A percentile compares a stretch with the other conserved stretches of the same genome.
Conservation (phyloP, 176 grass and related monocot genomes). For the Rhynchospora tenuis region DNA sequence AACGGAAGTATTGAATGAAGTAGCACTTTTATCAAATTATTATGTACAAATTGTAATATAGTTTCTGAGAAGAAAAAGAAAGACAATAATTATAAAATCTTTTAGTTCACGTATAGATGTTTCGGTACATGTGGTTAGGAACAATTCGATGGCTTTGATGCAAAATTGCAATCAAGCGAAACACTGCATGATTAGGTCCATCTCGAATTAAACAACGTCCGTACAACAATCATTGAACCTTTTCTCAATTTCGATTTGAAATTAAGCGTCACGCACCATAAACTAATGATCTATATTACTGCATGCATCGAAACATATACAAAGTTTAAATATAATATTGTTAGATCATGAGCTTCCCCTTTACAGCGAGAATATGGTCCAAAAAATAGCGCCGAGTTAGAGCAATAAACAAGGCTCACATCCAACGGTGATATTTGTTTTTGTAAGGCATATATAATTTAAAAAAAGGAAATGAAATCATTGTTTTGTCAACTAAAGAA, state of each 20-base stretch:
- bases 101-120: background rate
- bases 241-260: slow-evolving; percentile 6
- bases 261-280: background rate
- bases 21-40: too few relatives aligned
- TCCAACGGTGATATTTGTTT: background rate
- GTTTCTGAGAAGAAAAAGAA: background rate
- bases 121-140: background rate
- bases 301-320: background rate
- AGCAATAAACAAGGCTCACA: too few relatives aligned
- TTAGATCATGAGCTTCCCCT: background rate
- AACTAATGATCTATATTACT: background rate
- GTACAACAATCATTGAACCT: slow-evolving; percentile 22
- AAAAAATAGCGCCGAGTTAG: background rate
- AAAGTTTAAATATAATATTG: background rate
- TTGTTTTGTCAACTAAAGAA: slow-evolving; percentile 11
- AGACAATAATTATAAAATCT: background rate
- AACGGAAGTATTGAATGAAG: too few relatives aligned
- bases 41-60: too few relatives aligned
- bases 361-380: background rate
- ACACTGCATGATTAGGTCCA: slow-evolving; percentile 8
- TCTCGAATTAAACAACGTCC: slow-evolving; percentile 9
- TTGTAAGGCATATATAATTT: background rate
- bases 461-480: background rate
- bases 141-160: background rate
- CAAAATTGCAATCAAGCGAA: background rate